Evolutionary conservation across 129 eudicot species (phyloP), one percentile per base, ranked within the genome.

Genomic region (Oenanthe sinensis): DNA sequence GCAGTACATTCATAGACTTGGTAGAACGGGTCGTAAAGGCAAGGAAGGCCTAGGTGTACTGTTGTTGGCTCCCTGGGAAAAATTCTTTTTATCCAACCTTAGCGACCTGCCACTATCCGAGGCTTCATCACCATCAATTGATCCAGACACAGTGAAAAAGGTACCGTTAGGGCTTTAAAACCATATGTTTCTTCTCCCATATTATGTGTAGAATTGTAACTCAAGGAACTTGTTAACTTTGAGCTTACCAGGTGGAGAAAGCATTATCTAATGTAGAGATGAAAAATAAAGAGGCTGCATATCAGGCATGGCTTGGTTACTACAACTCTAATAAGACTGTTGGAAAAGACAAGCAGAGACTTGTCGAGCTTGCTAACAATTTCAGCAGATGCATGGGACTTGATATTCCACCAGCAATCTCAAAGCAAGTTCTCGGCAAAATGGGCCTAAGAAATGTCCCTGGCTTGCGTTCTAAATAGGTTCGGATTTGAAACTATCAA

Each of bases 281-380:
- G 97, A 92, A 96, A 85, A 86, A 60, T 79, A 96, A 92, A 77
- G 99, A 96, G 83, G 78, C 95, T 0, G 99, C 99, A 19, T 96
- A 92, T 86, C 99, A 96, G 81, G 99, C 99, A 15, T 96, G 99
- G 99, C 92, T 96, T 17, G 99, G 99, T 24, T 96, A 92, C 81
- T 96, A 92, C 88, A 96, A 96, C 81, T 95, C 99, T 0, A 90
- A 90, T 42, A 96, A 89, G 84, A 87, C 75, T 1, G 83, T 96
- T 37, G 95, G 87, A 11, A 80, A 77, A 76, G 97, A 96, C 80
- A 96, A 92, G 75, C 39, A 50, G 69, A 86, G 87, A 78, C 96
- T 96, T 28, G 99, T 96, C 48, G 90, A 96, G 91, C 97, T 92
- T 43, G 99, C 92, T 0, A 96, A 92, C 46, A 94, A 92, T 79